Evolutionary conservation across 331 rosid species (phyloP).

Genomic region (Arachis monticola): DNA sequence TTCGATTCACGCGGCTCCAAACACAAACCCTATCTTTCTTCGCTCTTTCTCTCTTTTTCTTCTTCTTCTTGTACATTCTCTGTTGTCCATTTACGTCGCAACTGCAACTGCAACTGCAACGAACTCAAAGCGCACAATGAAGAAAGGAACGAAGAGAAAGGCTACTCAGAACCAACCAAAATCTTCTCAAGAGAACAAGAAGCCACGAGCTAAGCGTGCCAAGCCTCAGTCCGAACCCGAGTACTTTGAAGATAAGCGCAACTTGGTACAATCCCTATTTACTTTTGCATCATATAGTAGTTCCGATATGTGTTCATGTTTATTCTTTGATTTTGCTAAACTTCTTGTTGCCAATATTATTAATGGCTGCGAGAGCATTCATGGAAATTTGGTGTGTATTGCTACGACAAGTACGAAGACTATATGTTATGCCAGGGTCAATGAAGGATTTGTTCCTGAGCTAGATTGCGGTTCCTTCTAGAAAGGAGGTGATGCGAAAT

Average conservation of each 20-base stretch:
- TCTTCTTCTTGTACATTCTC: neutral
- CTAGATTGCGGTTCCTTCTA: too few relatives aligned
- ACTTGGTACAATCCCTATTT: slow-evolving; percentile 52
- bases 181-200: slow-evolving; percentile 28
- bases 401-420: too few relatives aligned
- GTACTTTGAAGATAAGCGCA: slow-evolving; percentile 87
- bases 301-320: neutral
- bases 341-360: neutral
- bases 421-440: too few relatives aligned
- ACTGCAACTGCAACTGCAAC: neutral
- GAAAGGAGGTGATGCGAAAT: too few relatives aligned
- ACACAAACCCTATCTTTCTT: slow-evolving; percentile 50
- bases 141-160: slow-evolving; percentile 79
- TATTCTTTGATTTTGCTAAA: neutral
- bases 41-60: neutral
- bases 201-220: slow-evolving; percentile 62
- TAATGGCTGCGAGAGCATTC: too few relatives aligned
- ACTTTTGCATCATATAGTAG: neutral
- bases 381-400: too few relatives aligned
- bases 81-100: slow-evolving; percentile 13
- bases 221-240: slow-evolving; percentile 66
- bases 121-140: slow-evolving; percentile 43
- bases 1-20: slow-evolving; percentile 39
- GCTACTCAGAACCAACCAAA: slow-evolving; percentile 44
- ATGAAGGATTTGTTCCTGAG: too few relatives aligned